Evolutionary conservation across 78 protist species (phyloP).

Genomic region (Anaeramoeba ignava): DNA sequence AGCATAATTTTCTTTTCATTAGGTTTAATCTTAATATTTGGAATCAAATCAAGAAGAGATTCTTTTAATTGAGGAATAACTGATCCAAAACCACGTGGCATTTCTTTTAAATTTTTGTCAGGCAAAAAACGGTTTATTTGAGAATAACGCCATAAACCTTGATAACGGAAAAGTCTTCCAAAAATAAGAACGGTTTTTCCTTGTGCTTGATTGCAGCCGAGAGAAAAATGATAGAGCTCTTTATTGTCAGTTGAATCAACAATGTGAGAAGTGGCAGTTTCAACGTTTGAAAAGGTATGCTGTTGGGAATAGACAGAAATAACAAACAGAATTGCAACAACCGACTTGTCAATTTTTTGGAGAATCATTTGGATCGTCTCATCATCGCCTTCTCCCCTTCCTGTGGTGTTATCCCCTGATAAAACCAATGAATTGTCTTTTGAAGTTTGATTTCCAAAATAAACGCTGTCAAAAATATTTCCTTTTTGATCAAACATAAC

Average conservation of each 20-base stretch:
- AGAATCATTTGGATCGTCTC: background rate
- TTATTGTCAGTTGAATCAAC: too few relatives aligned
- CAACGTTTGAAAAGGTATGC: too few relatives aligned
- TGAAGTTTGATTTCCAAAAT: background rate
- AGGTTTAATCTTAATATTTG: background rate
- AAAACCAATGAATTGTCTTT: background rate
- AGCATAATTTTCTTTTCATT: background rate
- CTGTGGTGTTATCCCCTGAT: background rate
- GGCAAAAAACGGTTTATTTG: background rate
- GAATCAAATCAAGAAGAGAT: background rate
- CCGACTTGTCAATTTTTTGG: background rate
- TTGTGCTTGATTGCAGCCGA: too few relatives aligned
- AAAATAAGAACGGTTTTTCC: too few relatives aligned
- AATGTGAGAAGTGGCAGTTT: too few relatives aligned
- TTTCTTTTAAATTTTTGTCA: background rate
- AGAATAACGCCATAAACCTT: too few relatives aligned
- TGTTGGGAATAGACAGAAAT: too few relatives aligned
- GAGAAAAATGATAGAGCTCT: too few relatives aligned
- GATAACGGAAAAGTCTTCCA: too few relatives aligned
- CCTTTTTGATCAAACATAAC: background rate
- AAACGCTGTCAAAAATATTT: background rate
- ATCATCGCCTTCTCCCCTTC: background rate
- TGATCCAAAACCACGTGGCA: background rate
- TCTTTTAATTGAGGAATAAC: background rate
- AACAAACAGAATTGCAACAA: background rate